Conservation (phyloP, 2,329 filamentous ascomycete species). For the Fusarium sp. region DNA sequence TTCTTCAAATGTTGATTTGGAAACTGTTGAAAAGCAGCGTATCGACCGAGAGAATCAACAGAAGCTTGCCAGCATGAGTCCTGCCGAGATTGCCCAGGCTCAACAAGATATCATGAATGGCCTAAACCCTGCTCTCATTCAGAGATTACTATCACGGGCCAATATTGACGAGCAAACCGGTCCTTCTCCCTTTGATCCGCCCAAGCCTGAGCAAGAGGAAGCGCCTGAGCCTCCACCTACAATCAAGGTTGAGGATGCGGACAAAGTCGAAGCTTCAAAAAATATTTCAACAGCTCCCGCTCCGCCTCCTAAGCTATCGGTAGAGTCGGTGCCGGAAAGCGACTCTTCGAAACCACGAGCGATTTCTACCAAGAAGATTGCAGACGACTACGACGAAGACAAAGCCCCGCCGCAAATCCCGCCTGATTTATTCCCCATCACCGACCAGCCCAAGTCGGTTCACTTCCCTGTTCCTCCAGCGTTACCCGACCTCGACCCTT, state of each 20-base stretch:
- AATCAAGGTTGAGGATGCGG: slow-evolving; percentile 53
- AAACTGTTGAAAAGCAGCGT: slow-evolving; percentile 71
- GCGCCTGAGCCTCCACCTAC: slow-evolving; percentile 44
- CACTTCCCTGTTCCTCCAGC: slow-evolving; percentile 72
- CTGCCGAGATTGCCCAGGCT: slow-evolving; percentile 83
- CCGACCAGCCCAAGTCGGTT: slow-evolving; percentile 57
- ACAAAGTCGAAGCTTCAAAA: slow-evolving; percentile 23
- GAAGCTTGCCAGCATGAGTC: slow-evolving; percentile 81
- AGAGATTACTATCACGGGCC: slow-evolving; percentile 80
- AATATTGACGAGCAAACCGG: slow-evolving; percentile 75
- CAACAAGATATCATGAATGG: slow-evolving; percentile 82
- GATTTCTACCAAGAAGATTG: slow-evolving; percentile 46
- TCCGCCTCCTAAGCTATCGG: slow-evolving; percentile 5
- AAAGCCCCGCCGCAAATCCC: slow-evolving; percentile 57
- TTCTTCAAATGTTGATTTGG: slow-evolving; percentile 43
- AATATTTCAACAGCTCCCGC: neutral
- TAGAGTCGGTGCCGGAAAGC: neutral
- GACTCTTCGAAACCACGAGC: neutral
- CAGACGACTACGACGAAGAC: slow-evolving; percentile 57
- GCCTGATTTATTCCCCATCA: slow-evolving; percentile 58
- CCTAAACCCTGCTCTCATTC: slow-evolving; percentile 79
- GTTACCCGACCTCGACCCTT: slow-evolving; percentile 82
- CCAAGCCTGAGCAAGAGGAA: slow-evolving; percentile 34
- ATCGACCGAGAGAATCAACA: slow-evolving; percentile 88
- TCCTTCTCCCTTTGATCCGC: slow-evolving; percentile 59